phyloP scores from a whole-genome alignment of 2,329 filamentous ascomycete genomes.

The Pyrenochaeta sp. region DNA sequence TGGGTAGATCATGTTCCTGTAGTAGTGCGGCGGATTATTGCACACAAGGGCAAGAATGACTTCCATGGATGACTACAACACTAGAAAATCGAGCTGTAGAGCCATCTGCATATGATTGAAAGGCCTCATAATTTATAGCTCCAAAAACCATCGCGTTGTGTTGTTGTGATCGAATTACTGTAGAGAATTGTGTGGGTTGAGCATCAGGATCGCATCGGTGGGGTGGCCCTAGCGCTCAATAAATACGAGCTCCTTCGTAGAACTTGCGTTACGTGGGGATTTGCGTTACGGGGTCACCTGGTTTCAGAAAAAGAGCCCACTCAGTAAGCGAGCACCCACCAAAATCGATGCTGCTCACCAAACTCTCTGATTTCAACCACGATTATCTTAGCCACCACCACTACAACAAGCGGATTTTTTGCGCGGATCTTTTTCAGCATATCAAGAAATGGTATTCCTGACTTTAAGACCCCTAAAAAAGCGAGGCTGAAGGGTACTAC shows the following conservation, averaged over 20 bases:
- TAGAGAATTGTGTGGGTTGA: neutral
- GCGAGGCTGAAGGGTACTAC: no score
- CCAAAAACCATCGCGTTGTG: neutral
- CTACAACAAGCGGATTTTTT: no score
- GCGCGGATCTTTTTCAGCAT: no score
- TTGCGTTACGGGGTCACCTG: no score
- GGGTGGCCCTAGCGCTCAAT: neutral
- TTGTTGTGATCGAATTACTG: neutral
- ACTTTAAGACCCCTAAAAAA: no score
- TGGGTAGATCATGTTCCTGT: conserved; percentile 5
- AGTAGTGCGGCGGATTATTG: conserved; percentile 7
- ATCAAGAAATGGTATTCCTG: no score
- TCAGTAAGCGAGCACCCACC: no score
- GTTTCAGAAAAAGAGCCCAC: no score
- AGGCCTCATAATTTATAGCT: neutral
- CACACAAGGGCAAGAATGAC: conserved; percentile 9
- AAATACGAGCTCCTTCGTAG: conserved; percentile 6
- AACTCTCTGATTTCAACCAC: no score
- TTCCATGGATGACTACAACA: conserved; percentile 8
- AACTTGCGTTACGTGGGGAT: no score
- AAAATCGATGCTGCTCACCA: no score
- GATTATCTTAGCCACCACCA: no score
- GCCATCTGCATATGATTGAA: neutral
- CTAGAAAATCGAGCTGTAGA: neutral
- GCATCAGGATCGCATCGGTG: neutral